Percentiles rank a stretch among this genome's conserved stretches.
Evolutionary conservation across 345 rosid species (phyloP).

Genomic region (Brassica carinata): DNA sequence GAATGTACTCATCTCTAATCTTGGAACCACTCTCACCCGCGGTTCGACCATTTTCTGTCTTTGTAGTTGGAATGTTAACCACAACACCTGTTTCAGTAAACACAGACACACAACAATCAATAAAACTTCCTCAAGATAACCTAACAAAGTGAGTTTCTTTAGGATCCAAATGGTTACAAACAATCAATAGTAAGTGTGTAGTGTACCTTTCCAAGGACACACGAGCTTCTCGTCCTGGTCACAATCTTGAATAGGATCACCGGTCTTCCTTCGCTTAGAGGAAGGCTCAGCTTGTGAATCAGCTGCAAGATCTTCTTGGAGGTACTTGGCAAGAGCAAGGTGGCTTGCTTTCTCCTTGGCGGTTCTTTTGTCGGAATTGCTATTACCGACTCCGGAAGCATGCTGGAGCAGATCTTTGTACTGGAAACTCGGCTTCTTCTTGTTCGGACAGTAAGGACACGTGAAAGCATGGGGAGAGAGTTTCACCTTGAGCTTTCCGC

Average conservation of each 20-base stretch:
- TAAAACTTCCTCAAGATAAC: neutral
- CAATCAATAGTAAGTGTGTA: too few species aligned
- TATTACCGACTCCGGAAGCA: constrained; percentile 93
- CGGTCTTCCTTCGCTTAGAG: constrained; percentile 29
- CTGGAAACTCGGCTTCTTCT: constrained; percentile 69
- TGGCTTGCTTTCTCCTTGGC: constrained; percentile 80
- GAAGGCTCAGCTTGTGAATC: constrained; percentile 49
- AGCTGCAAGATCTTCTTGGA: constrained; percentile 57
- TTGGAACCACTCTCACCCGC: constrained; percentile 92
- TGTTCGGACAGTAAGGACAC: constrained; percentile 86
- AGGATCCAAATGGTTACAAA: neutral
- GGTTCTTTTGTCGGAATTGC: constrained; percentile 70
- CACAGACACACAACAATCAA: constrained; percentile 6
- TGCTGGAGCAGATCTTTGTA: constrained; percentile 85
- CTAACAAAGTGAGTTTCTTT: constrained; percentile 6
- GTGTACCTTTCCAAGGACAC: constrained; percentile 81
- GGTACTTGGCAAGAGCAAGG: constrained; percentile 74
- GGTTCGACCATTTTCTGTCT: constrained; percentile 59
- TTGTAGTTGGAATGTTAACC: constrained; percentile 75
- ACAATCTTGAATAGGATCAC: constrained; percentile 48
- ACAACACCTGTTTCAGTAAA: constrained; percentile 54
- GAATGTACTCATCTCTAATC: constrained; percentile 77
- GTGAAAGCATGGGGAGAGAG: constrained; percentile 59
- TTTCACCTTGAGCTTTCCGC: constrained; percentile 60
- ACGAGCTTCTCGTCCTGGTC: constrained; percentile 73